Evolutionary conservation across 2,329 filamentous ascomycete genomes (phyloP), one percentile per base, ranked within the genome.

Genomic region (Penicillium expansum): DNA sequence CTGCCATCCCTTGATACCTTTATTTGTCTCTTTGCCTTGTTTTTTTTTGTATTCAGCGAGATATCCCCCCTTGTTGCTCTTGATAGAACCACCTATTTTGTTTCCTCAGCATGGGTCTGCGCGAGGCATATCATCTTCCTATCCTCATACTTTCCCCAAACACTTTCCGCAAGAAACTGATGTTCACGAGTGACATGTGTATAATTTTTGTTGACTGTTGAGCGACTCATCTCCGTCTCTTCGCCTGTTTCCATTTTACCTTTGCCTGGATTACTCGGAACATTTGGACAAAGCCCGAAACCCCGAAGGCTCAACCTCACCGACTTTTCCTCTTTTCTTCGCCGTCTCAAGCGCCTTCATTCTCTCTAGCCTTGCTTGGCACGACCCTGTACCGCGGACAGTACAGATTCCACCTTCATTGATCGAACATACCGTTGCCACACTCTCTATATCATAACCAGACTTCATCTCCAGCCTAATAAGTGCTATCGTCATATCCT

Each of bases 141-240:
- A 53, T 47, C 52, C 35, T 52, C 41, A 44, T 44, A 51, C 37
- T 48, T 45, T 48, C 27, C 49, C 30, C 52, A 32, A 32, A 18
- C 47, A 45, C 38, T 58, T 56, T 42, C 44, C 27, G 41, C 39
- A 50, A 52, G 58, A 68, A 65, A 64, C 60, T 68, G 65, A 70
- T 69, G 65, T 67, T 71, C 62, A 72, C 57, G 69, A 72, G 65
- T 70, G 68, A 71, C 65, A 66, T 67, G 62, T 65, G 62, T 65
- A 61, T 65, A 57, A 58, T 66, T 59, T 63, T 50, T 58, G 49
- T 61, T 58, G 33, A 37, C 58, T 62, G 56, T 61, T 57, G 62
- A 65, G 59, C 60, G 50, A 53, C 54, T 53, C 48, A 33, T 60
- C 50, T 57, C 45, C 55, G 45, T 60, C 43, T 44, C 56, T 56